These are phyloP conservation scores for Diaporthe sp. DNA, from an alignment of 2,329 filamentous ascomycete species.

Conservation along the genomic window DNA sequence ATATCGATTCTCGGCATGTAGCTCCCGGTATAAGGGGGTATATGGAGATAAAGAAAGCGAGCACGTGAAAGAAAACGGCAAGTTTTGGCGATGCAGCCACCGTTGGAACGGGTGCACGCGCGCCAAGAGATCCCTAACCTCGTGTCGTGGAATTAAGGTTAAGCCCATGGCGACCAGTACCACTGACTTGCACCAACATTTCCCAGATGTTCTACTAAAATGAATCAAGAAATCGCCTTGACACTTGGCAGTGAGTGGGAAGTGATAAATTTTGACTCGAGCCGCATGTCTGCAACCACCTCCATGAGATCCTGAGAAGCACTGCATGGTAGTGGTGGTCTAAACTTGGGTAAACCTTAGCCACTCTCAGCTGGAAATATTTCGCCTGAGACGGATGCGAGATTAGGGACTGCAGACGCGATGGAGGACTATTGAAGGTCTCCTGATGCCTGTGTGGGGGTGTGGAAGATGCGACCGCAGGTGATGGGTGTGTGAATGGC, in stretches of 20 bases:
- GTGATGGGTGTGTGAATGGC: background rate
- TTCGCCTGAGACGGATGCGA: background rate
- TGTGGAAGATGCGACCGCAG: background rate
- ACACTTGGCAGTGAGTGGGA: slow-evolving; percentile 5
- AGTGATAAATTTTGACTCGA: slow-evolving; percentile 7
- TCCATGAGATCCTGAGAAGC: background rate
- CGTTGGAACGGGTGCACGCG: slow-evolving; percentile 9
- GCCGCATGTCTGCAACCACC: slow-evolving; percentile 19
- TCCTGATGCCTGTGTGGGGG: background rate
- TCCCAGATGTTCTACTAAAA: background rate
- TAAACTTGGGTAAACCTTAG: background rate
- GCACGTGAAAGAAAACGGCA: background rate
- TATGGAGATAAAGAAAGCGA: background rate
- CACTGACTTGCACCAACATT: background rate
- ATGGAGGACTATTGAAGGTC: background rate
- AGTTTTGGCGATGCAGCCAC: slow-evolving; percentile 9
- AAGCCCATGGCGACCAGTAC: background rate
- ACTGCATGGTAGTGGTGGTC: background rate
- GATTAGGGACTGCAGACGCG: background rate
- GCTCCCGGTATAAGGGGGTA: background rate
- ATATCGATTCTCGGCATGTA: slow-evolving; percentile 8
- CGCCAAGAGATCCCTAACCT: slow-evolving; percentile 25
- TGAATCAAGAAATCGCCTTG: slow-evolving; percentile 3
- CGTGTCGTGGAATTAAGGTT: slow-evolving; percentile 27
- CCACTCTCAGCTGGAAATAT: background rate